A percentile compares a stretch with the other conserved stretches of the same genome.
Evolutionary conservation across 2,329 filamentous ascomycete species (phyloP).

Genomic region (Fonsecaea nubica): DNA sequence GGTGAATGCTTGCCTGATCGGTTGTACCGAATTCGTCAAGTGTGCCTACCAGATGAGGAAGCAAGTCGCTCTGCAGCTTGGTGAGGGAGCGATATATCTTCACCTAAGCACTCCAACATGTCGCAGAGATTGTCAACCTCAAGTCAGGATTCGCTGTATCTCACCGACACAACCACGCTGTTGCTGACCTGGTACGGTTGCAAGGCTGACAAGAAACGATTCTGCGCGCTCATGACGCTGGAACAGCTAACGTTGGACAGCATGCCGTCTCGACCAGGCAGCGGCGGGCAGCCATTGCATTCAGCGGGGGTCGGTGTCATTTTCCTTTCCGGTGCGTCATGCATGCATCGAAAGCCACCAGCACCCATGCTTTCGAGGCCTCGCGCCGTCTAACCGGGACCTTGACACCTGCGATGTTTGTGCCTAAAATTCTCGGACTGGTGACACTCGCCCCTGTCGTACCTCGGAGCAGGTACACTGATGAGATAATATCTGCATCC

Average conservation of each 20-base stretch:
- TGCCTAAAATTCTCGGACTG: neutral
- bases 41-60: conserved; percentile 1
- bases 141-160: neutral
- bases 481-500: conserved; percentile 1
- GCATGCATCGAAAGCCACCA: neutral
- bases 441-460: neutral
- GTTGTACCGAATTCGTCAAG: neutral
- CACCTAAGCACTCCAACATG: neutral
- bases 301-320: neutral
- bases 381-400: conserved; percentile 13
- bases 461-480: neutral
- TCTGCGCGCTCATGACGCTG: neutral
- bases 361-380: conserved; percentile 1
- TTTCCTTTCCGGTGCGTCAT: neutral
- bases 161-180: neutral
- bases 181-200: neutral
- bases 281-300: neutral
- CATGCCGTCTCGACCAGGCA: conserved; percentile 6
- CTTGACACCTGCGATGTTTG: neutral
- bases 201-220: neutral
- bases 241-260: neutral
- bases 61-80: conserved; percentile 5
- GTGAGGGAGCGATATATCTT: neutral
- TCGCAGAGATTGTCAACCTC: neutral
- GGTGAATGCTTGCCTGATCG: neutral